Base-by-base conservation (phyloP, 2,329 filamentous ascomycete genomes). In the Aspergillus pseudotamarii region DNA sequence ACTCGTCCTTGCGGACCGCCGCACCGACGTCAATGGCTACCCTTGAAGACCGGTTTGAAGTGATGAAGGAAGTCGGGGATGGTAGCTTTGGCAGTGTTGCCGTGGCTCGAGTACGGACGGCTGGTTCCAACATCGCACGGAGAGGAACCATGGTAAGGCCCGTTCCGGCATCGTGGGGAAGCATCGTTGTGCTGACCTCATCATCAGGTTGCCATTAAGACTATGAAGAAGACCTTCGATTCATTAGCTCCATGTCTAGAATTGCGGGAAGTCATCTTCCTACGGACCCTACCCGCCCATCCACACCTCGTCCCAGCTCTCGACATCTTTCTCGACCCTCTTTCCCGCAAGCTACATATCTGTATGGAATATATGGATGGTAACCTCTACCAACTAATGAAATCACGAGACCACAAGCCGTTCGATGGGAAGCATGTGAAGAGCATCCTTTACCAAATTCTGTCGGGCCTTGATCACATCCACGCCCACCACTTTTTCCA, bases 311-410 rank as follows among this genome's bases (percentile, higher is more conserved):
- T 99, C n/a, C 95, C 95, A 41, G 94, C 95, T 6, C 86, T 98
- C 69, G 95, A 99, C 80, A 99, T 99, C 74, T 99, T 99, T 80
- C 88, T 99, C 73, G 95, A 99, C 75, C 95, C 95, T 0, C 91
- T 93, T 77, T 97, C 87, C 81, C 96, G 94, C 82, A 97, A 97
- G 81, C 88, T 99, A 51, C 95, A 99, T 80, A 99, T 99, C 70
- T 90, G 88, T 75, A 99, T 99, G 95, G 95, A 99, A 82, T 97
- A 96, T 80, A 99, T 99, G 95, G 95, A 99, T 77, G 95, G 95
- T 57, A 99, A 99, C 78, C 85, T 99, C 1, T 99, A 99, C 79
- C 95, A 99, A 79, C 82, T 99, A 67, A 99, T 99, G 95, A 99
- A 99, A 83, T 91, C 95, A 58, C 89, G 95, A 64, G 95, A 99